Conservation (phyloP, 441 rosid species). For the Pelargonium australe region DNA sequence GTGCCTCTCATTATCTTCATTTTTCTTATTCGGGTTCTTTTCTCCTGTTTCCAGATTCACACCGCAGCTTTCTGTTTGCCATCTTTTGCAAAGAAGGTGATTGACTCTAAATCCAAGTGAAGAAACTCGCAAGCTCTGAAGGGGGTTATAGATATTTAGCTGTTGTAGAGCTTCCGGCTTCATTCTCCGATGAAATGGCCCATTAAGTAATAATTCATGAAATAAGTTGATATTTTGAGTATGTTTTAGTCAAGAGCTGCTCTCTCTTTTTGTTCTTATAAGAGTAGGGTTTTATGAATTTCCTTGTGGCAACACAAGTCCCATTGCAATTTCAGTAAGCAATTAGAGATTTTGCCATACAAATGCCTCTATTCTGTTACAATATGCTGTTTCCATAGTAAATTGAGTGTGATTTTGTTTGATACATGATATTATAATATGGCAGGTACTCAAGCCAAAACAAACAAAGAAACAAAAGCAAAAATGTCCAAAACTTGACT, state of each 20-base stretch:
- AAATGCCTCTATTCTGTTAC: too few relatives aligned
- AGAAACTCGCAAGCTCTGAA: constrained; percentile 7
- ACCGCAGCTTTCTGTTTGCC: constrained; percentile 93
- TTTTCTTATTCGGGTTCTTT: not conserved
- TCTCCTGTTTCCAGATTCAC: constrained; percentile 51
- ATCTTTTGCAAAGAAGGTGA: constrained; percentile 78
- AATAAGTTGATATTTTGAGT: constrained; percentile 25
- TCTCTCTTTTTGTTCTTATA: not conserved
- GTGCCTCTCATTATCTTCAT: not conserved
- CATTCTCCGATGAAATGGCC: constrained; percentile 8
- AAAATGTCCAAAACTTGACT: not conserved
- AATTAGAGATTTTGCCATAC: too few relatives aligned
- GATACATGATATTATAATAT: too few relatives aligned
- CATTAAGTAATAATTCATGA: constrained; percentile 20
- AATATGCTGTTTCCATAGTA: too few relatives aligned
- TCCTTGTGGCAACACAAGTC: not conserved
- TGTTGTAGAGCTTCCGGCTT: constrained; percentile 8
- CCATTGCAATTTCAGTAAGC: too few relatives aligned
- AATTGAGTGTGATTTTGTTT: too few relatives aligned
- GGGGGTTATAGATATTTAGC: constrained; percentile 5
- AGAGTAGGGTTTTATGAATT: not conserved
- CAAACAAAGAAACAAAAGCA: too few relatives aligned
- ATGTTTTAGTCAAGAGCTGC: not conserved
- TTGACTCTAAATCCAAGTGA: constrained; percentile 43
- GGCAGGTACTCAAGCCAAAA: too few relatives aligned